Conservation (phyloP, 352 stramenopile genomes). For the Phytophthora chlamydospora region DNA sequence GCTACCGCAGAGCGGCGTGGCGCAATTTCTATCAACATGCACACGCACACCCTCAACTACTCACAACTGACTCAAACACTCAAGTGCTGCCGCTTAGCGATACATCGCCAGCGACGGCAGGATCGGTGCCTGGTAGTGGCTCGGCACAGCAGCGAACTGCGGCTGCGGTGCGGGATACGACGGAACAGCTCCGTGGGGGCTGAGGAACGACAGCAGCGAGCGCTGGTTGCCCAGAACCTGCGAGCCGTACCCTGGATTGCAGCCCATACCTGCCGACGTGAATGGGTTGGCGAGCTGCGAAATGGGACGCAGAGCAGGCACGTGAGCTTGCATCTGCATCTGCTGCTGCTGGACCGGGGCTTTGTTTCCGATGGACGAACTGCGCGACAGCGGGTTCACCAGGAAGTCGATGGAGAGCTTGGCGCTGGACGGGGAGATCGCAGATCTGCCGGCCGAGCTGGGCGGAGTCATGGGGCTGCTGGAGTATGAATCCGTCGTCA, state of each 20-base stretch:
- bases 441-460: slow-evolving; percentile 22
- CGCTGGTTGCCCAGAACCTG: slow-evolving; percentile 36
- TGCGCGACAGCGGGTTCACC: slow-evolving; percentile 48
- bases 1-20: slow-evolving; percentile 16
- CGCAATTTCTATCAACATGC: slow-evolving; percentile 29
- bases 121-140: slow-evolving; percentile 23
- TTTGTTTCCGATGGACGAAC: slow-evolving; percentile 36
- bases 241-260: slow-evolving; percentile 18
- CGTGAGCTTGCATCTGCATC: slow-evolving; percentile 5
- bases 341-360: slow-evolving; percentile 12
- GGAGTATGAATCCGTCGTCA: slow-evolving; percentile 29
- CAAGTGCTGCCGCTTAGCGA: slow-evolving; percentile 22
- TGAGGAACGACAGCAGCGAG: slow-evolving; percentile 49
- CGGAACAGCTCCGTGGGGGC: slow-evolving; percentile 20
- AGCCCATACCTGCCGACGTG: slow-evolving; percentile 21
- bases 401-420: slow-evolving; percentile 73
- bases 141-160: slow-evolving; percentile 25
- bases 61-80: slow-evolving; percentile 24
- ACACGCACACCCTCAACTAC: slow-evolving; percentile 35
- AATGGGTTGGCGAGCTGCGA: slow-evolving; percentile 31
- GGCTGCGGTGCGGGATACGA: slow-evolving; percentile 21
- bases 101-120: slow-evolving; percentile 44
- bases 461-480: slow-evolving; percentile 34
- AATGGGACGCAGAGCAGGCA: slow-evolving; percentile 21
- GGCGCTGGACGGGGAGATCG: slow-evolving; percentile 37